A percentile compares a stretch with the other conserved stretches of the same genome.
phyloP scores from a whole-genome alignment of 2,329 filamentous ascomycete genomes.

The Penicillium sp. region DNA sequence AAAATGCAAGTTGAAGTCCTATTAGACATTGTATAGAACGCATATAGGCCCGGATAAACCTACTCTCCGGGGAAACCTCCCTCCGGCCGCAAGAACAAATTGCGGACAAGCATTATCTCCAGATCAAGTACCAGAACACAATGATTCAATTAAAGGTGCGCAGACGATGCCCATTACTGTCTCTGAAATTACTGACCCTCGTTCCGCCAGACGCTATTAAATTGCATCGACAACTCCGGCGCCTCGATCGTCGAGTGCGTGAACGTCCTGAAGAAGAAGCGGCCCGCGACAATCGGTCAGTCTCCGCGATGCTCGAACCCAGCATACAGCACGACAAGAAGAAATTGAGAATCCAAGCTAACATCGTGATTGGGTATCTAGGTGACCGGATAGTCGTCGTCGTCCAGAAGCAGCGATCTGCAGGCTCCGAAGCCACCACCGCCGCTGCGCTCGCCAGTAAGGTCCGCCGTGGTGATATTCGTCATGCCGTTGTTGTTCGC shows the following conservation, averaged over 20 bases:
- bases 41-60: conserved; percentile 13
- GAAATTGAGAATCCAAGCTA: neutral
- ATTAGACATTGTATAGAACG: neutral
- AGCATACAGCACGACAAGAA: neutral
- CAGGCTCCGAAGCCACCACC: conserved; percentile 68
- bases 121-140: conserved; percentile 44
- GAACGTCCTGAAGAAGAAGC: conserved; percentile 87
- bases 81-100: conserved; percentile 21
- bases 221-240: conserved; percentile 99
- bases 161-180: neutral
- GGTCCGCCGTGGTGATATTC: conserved; percentile 92
- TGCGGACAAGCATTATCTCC: conserved; percentile 15
- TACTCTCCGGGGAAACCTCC: conserved; percentile 18
- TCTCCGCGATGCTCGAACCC: neutral
- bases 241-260: conserved; percentile 96
- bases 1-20: neutral
- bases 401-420: conserved; percentile 89
- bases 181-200: neutral
- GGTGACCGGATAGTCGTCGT: conserved; percentile 97
- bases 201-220: conserved; percentile 75
- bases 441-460: conserved; percentile 80
- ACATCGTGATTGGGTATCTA: conserved; percentile 35
- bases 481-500: conserved; percentile 92
- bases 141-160: conserved; percentile 89
- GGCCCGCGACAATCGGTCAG: conserved; percentile 78